These are phyloP conservation scores for Dipteronia dyeriana DNA, from an alignment of 345 rosid species.

Conservation along the genomic window DNA sequence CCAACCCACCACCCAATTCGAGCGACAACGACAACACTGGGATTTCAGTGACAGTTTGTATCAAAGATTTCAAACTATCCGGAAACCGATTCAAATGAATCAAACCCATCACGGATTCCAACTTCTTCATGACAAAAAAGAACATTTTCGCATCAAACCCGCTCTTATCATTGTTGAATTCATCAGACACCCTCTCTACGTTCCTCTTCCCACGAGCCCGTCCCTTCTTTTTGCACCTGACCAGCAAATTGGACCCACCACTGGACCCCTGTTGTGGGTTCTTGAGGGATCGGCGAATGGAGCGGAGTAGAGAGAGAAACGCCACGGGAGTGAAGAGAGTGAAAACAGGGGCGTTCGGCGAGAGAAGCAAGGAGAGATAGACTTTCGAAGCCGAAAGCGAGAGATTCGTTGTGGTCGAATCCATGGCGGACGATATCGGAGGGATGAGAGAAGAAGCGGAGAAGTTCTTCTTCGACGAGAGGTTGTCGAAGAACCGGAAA, in stretches of 20 bases:
- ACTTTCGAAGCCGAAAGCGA: slow-evolving; percentile 59
- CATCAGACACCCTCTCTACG: slow-evolving; percentile 19
- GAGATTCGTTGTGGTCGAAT: slow-evolving; percentile 36
- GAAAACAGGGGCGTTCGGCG: slow-evolving; percentile 69
- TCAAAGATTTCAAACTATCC: slow-evolving; percentile 70
- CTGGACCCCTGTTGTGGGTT: slow-evolving; percentile 14
- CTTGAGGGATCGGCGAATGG: slow-evolving; percentile 69
- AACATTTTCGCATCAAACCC: slow-evolving; percentile 45
- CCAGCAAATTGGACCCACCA: slow-evolving; percentile 2
- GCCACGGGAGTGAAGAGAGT: slow-evolving; percentile 77
- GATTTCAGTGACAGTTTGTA: slow-evolving; percentile 67
- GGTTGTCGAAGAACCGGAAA: slow-evolving; percentile 47
- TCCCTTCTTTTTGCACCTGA: slow-evolving; percentile 17
- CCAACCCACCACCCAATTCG: slow-evolving; percentile 36
- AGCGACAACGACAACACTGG: slow-evolving; percentile 45
- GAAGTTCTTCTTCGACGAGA: slow-evolving; percentile 41
- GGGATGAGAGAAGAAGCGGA: slow-evolving; percentile 51
- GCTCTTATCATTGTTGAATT: slow-evolving; percentile 27
- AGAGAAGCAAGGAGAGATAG: slow-evolving; percentile 63
- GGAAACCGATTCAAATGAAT: slow-evolving; percentile 83
- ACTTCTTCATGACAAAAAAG: slow-evolving; percentile 45
- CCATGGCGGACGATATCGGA: slow-evolving; percentile 66
- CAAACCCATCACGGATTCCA: slow-evolving; percentile 56
- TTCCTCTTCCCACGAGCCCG: slow-evolving; percentile 26
- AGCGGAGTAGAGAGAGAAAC: slow-evolving; percentile 70